Evolutionary conservation across 306 rosid species (phyloP).

Genomic region (Acacia confusa): DNA sequence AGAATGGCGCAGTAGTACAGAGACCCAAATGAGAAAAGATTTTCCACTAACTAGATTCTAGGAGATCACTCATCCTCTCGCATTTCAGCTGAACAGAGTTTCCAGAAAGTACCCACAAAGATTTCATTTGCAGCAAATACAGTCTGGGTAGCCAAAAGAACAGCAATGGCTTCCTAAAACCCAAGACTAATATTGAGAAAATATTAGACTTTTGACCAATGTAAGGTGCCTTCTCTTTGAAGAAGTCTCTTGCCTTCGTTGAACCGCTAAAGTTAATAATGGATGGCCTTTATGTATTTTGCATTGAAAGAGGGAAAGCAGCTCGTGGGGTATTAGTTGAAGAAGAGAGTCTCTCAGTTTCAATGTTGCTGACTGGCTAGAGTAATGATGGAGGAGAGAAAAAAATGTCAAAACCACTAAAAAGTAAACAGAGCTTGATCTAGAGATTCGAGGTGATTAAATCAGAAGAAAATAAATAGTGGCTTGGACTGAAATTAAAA

Average conservation of each 20-base stretch:
- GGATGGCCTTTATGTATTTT: conserved; percentile 42
- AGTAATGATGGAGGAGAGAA: conserved; percentile 43
- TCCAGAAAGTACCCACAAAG: conserved; percentile 49
- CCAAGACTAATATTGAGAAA: conserved; percentile 37
- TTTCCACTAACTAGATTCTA: conserved; percentile 38
- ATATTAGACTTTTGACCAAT: conserved; percentile 50
- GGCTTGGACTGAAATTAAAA: conserved; percentile 13
- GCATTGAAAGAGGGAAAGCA: conserved; percentile 56
- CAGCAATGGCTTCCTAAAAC: conserved; percentile 38
- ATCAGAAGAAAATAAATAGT: conserved; percentile 43
- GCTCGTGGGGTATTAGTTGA: conserved; percentile 44
- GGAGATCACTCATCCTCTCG: conserved; percentile 35
- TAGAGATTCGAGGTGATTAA: conserved; percentile 39
- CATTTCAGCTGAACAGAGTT: conserved; percentile 39
- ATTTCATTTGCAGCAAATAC: conserved; percentile 41
- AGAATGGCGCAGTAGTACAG: conserved; percentile 25
- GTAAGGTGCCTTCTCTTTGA: conserved; percentile 47
- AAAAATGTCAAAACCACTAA: conserved; percentile 67
- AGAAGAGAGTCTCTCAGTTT: conserved; percentile 40
- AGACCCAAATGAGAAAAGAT: conserved; percentile 38
- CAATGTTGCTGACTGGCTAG: conserved; percentile 35
- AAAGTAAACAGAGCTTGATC: conserved; percentile 49
- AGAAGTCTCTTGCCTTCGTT: conserved; percentile 30
- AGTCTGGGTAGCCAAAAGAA: conserved; percentile 36
- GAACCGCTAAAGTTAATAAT: conserved; percentile 52